Evolutionary conservation across 495 filamentous ascomycete species (phyloP).

Genomic region (Penicillium silybi): DNA sequence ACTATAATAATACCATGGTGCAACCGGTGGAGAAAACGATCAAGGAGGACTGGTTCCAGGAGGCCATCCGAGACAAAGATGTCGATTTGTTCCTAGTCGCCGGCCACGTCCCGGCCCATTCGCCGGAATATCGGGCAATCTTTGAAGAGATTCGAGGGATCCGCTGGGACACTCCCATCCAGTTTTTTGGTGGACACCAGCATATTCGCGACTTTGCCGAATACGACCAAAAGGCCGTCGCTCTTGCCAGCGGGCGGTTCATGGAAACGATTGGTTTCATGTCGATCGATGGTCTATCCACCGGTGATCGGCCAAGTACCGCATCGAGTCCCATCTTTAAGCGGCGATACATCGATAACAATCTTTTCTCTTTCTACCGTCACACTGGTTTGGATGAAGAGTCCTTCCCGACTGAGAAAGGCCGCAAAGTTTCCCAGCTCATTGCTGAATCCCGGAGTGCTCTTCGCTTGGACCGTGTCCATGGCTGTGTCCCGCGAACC

Average conservation of each 20-base stretch:
- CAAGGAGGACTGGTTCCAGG: slow-evolving; percentile 83
- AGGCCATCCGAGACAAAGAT: slow-evolving; percentile 71
- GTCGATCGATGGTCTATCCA: slow-evolving; percentile 70
- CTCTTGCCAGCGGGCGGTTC: slow-evolving; percentile 86
- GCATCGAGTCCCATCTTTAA: slow-evolving; percentile 54
- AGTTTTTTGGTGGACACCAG: slow-evolving; percentile 89
- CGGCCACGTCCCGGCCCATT: slow-evolving; percentile 81
- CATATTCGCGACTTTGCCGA: slow-evolving; percentile 83
- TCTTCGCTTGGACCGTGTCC: slow-evolving; percentile 66
- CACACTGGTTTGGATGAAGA: slow-evolving; percentile 67
- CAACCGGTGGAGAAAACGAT: slow-evolving; percentile 73
- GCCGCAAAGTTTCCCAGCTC: slow-evolving; percentile 64
- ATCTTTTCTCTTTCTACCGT: slow-evolving; percentile 77
- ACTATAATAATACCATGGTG: slow-evolving; percentile 84
- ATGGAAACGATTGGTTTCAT: slow-evolving; percentile 98
- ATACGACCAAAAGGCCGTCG: slow-evolving; percentile 78
- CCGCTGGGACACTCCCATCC: slow-evolving; percentile 77
- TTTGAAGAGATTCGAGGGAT: slow-evolving; percentile 73
- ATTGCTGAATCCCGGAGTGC: slow-evolving; percentile 66
- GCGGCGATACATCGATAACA: slow-evolving; percentile 92
- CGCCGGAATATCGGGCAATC: slow-evolving; percentile 71
- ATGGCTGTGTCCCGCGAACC: slow-evolving; percentile 79
- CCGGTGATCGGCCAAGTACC: slow-evolving; percentile 30
- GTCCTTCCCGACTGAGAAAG: slow-evolving; percentile 76
- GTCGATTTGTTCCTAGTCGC: slow-evolving; percentile 84